Evolutionary conservation across 257 asterid species (phyloP), one percentile per base, ranked within the genome.

Genomic region (Capsicum rhomboideum): DNA sequence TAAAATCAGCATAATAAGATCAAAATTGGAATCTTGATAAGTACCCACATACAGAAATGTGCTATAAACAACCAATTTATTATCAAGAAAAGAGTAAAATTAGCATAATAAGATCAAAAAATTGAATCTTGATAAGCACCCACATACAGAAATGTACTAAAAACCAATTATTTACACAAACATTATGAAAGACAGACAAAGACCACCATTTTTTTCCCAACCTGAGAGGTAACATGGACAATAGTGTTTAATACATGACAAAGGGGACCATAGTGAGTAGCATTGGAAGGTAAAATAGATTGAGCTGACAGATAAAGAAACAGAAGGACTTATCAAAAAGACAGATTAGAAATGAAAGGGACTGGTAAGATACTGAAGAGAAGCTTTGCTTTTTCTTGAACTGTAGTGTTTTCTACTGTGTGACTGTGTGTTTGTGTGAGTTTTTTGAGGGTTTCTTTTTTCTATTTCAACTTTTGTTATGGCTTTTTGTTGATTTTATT

Each of bases 341-440:
- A 75, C 61, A 75, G 81, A 16, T 16, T 26, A 50, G 81, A 75
- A 49, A 49, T 75, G 81, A 75, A 75, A 75, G 81, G 81, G 81
- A 49, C 61, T 75, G 61, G 63, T 75, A 49, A 49, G 63, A 49
- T 75, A 75, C 81, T 14, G 40, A 44, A 11, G 31, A 61, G 18
- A 61, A 59, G 34, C 34, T 59, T 23, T 10, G n/a, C 42, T 69
- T 21, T 34, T 49, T 75, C 34, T 46, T 46, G 59, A 75, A 75
- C 81, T 75, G 16, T 26, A 49, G 81, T 75, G 16, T 63, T 42
- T 75, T 8, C 16, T 29, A 16, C 23, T 23, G 40, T 42, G 55
- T 6, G n/a, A 34, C 29, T 69, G 6, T 69, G 53, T 31, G 31
- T 37, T 10, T 69, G 14, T 2, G 40, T 42, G 54, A 68, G 79